Conservation (phyloP, 2,329 filamentous ascomycete genomes). For the Metarhizium album region DNA sequence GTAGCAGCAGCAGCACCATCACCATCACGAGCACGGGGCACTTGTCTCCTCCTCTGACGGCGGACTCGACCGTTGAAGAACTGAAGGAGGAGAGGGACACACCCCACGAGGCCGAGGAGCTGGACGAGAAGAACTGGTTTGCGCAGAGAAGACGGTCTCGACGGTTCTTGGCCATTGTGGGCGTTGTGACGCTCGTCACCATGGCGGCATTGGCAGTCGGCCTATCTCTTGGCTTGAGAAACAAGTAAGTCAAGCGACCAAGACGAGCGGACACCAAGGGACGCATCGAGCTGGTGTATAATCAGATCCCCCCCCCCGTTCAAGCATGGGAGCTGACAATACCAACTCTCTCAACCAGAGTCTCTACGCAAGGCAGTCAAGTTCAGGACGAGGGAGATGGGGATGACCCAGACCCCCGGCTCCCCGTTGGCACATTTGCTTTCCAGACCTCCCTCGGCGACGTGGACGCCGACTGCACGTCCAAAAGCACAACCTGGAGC, state of each 20-base stretch:
- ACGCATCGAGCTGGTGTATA: too few relatives aligned
- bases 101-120: background rate
- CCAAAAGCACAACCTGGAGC: constrained; percentile 46
- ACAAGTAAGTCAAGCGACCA: constrained; percentile 12
- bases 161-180: constrained; percentile 20
- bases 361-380: constrained; percentile 3
- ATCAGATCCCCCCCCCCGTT: background rate
- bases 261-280: too few relatives aligned
- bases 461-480: constrained; percentile 44
- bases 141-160: constrained; percentile 19
- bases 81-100: constrained; percentile 6
- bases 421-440: constrained; percentile 53
- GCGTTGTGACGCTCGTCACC: constrained; percentile 19
- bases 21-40: constrained; percentile 7
- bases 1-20: constrained; percentile 4
- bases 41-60: constrained; percentile 3
- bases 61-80: background rate
- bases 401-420: constrained; percentile 18
- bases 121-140: constrained; percentile 9
- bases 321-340: background rate
- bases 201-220: constrained; percentile 28
- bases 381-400: background rate
- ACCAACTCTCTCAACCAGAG: background rate
- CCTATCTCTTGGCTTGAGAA: constrained; percentile 27
- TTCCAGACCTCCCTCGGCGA: constrained; percentile 47